These are phyloP conservation scores for Talaromyces thailandensis DNA, from an alignment of 495 filamentous ascomycete species.

Conservation along the genomic window DNA sequence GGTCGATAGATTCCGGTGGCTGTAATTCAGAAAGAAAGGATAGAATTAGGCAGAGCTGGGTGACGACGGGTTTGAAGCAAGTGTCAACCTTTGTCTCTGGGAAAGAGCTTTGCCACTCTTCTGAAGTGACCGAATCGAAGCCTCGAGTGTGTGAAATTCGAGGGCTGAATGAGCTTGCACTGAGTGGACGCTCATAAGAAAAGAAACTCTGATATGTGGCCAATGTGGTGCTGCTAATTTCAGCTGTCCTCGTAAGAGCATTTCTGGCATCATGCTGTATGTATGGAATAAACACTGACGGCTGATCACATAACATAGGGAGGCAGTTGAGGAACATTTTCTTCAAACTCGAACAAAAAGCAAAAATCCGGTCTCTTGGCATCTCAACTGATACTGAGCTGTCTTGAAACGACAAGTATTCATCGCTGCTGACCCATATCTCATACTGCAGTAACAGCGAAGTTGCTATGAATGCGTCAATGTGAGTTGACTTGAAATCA, in stretches of 20 bases:
- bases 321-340: background rate
- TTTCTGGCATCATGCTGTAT: background rate
- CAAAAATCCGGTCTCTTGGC: background rate
- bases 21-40: background rate
- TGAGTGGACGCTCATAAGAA: background rate
- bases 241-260: background rate
- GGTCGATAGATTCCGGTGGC: background rate
- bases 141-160: background rate
- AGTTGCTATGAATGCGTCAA: constrained; percentile 6
- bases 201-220: background rate
- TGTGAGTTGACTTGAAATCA: constrained; percentile 4
- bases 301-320: background rate
- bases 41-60: background rate
- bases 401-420: background rate
- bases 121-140: background rate
- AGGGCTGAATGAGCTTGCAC: background rate
- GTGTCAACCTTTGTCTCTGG: background rate
- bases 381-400: background rate
- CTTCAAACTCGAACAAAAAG: constrained; percentile 5
- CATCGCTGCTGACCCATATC: background rate
- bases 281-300: background rate
- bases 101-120: background rate
- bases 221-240: background rate
- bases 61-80: background rate
- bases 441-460: constrained; percentile 2